Evolutionary conservation across 2,329 filamentous ascomycete species (phyloP).

Genomic region (Paracamarosporium sp.): DNA sequence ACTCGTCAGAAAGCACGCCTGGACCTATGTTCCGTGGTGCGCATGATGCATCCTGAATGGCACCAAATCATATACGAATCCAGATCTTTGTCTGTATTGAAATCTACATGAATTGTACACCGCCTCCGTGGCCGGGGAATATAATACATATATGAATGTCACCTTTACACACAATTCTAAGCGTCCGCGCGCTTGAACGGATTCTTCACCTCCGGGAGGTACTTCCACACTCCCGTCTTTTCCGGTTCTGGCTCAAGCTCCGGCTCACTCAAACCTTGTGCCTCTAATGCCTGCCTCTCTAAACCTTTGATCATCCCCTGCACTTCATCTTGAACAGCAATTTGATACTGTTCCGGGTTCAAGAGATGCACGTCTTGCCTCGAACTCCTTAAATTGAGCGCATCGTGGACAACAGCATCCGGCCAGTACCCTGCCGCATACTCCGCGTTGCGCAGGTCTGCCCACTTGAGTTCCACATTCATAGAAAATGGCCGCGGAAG

Average conservation of each 20-base stretch:
- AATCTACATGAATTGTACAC: conserved; percentile 6
- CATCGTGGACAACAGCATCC: conserved; percentile 28
- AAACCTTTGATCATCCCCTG: conserved; percentile 18
- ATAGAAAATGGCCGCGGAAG: conserved; percentile 31
- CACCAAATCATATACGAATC: neutral
- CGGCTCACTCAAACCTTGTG: conserved; percentile 4
- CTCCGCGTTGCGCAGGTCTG: conserved; percentile 40
- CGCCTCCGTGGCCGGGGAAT: neutral
- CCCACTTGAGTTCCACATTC: conserved; percentile 40
- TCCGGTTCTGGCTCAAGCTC: conserved; percentile 6
- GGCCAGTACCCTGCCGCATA: conserved; percentile 32
- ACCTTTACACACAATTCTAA: conserved; percentile 9
- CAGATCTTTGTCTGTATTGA: neutral
- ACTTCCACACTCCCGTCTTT: conserved; percentile 21
- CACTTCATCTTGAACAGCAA: conserved; percentile 25
- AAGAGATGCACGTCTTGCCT: conserved; percentile 20
- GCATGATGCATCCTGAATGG: neutral
- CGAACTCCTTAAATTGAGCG: conserved; percentile 18
- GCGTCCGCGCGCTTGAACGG: conserved; percentile 25
- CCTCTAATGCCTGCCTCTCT: conserved; percentile 8
- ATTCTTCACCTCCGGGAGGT: conserved; percentile 21
- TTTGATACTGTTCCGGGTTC: conserved; percentile 27
- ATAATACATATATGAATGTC: conserved; percentile 2
- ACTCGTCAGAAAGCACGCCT: too few species aligned
- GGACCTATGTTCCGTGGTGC: too few species aligned